A percentile compares a stretch with the other conserved stretches of the same genome.
Evolutionary conservation across 108 stramenopile genomes (phyloP).

Genomic region (Stephanodiscus triporus): DNA sequence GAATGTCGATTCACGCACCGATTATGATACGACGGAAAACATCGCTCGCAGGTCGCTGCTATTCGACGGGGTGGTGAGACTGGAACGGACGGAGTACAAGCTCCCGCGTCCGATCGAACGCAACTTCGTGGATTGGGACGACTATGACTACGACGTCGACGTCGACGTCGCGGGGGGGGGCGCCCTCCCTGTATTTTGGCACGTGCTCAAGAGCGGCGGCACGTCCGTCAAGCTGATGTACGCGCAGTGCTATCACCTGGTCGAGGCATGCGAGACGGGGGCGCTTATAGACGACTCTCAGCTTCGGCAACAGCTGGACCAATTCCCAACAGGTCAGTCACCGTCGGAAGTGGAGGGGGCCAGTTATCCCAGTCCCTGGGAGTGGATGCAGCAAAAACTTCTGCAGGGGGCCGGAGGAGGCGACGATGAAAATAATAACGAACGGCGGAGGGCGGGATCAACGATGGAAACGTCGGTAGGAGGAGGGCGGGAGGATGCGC

Average conservation of each 20-base stretch:
- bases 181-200: slow-evolving; percentile 55
- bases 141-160: background rate
- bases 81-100: slow-evolving; percentile 13
- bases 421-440: background rate
- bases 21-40: no score
- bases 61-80: no score
- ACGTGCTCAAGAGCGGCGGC: slow-evolving; percentile 49
- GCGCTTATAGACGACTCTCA: slow-evolving; percentile 12
- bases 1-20: no score
- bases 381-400: slow-evolving; percentile 17
- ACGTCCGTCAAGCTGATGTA: slow-evolving; percentile 54
- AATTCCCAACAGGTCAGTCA: background rate
- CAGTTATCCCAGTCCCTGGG: background rate
- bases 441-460: background rate
- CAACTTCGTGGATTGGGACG: slow-evolving; percentile 38
- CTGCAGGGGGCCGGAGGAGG: background rate
- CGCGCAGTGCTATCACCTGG: slow-evolving; percentile 42
- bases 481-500: background rate
- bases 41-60: no score
- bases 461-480: slow-evolving; percentile 7
- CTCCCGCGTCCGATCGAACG: slow-evolving; percentile 20
- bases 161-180: background rate
- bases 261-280: slow-evolving; percentile 47
- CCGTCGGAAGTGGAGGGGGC: background rate
- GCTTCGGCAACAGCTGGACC: background rate